Percentiles rank a stretch among this genome's conserved stretches.
Conservation (phyloP, 2,329 filamentous ascomycete genomes). For the Dactylonectria estremocensis region DNA sequence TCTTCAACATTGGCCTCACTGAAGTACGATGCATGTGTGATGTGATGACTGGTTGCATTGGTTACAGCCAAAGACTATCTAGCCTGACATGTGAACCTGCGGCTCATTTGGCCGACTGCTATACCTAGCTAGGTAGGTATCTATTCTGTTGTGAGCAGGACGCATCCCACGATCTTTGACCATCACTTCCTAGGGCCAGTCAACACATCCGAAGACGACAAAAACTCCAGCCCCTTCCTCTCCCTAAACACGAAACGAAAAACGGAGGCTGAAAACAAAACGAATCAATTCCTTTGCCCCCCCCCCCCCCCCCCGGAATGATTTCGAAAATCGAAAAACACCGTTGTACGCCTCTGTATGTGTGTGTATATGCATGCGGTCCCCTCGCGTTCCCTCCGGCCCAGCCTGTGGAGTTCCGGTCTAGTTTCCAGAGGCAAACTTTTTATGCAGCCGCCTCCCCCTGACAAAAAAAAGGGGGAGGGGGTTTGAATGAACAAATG, state of each 20-base stretch:
- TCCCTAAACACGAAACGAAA: too few species aligned
- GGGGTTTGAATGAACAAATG: too few species aligned
- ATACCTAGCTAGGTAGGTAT: background rate
- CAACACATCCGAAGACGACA: too few species aligned
- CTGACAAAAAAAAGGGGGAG: background rate
- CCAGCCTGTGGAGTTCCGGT: constrained; percentile 23
- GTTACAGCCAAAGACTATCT: background rate
- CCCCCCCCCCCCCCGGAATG: too few species aligned
- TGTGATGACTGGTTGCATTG: background rate
- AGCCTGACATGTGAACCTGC: background rate
- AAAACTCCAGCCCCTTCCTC: too few species aligned
- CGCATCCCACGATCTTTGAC: background rate
- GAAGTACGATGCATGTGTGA: background rate
- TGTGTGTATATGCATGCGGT: constrained; percentile 15
- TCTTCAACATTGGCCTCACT: background rate
- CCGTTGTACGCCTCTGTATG: background rate
- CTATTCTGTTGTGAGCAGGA: background rate
- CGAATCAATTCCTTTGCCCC: background rate
- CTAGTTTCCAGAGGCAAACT: constrained; percentile 7
- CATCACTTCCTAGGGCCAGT: too few species aligned
- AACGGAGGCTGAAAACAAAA: background rate
- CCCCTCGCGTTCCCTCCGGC: constrained; percentile 24
- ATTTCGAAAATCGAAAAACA: background rate
- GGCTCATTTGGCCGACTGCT: background rate
- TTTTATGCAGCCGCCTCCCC: too few species aligned